These are phyloP conservation scores for Acanthamoeba healyi DNA, from an alignment of 208 protist genomes.

Conservation along the genomic window DNA sequence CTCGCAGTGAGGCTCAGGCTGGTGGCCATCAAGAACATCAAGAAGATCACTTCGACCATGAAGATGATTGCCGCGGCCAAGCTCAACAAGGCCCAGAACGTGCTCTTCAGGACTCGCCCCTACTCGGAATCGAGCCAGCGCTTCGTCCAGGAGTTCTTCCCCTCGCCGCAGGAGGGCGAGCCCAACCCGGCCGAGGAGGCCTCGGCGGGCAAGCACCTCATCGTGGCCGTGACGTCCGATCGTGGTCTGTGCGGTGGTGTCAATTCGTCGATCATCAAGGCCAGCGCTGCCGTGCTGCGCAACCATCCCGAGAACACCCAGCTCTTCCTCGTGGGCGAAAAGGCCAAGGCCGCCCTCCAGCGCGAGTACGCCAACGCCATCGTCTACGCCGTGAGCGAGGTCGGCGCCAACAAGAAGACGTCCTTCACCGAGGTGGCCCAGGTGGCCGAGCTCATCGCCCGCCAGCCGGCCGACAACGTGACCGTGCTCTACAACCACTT, in stretches of 20 bases:
- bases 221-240: slow-evolving; percentile 84
- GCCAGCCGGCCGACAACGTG: slow-evolving; percentile 79
- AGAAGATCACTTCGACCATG: slow-evolving; percentile 86
- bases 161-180: slow-evolving; percentile 21
- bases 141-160: slow-evolving; percentile 67
- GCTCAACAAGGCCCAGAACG: slow-evolving; percentile 81
- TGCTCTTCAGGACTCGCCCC: slow-evolving; percentile 68
- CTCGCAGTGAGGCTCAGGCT: slow-evolving; percentile 46
- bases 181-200: slow-evolving; percentile 31
- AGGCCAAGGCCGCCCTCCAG: slow-evolving; percentile 72
- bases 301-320: slow-evolving; percentile 59
- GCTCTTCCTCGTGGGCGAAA: slow-evolving; percentile 77
- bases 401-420: slow-evolving; percentile 68
- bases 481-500: slow-evolving; percentile 86
- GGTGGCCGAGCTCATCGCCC: slow-evolving; percentile 71
- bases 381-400: slow-evolving; percentile 50
- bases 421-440: slow-evolving; percentile 77
- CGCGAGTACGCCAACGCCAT: slow-evolving; percentile 64
- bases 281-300: slow-evolving; percentile 29
- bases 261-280: slow-evolving; percentile 80
- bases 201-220: slow-evolving; percentile 75
- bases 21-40: slow-evolving; percentile 77
- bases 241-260: slow-evolving; percentile 87
- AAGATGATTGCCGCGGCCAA: slow-evolving; percentile 89
- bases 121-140: slow-evolving; percentile 37